Percentiles rank a stretch among this genome's conserved stretches.
These are phyloP conservation scores for Vicia villosa DNA, from an alignment of 306 rosid genomes.

Conservation along the genomic window DNA sequence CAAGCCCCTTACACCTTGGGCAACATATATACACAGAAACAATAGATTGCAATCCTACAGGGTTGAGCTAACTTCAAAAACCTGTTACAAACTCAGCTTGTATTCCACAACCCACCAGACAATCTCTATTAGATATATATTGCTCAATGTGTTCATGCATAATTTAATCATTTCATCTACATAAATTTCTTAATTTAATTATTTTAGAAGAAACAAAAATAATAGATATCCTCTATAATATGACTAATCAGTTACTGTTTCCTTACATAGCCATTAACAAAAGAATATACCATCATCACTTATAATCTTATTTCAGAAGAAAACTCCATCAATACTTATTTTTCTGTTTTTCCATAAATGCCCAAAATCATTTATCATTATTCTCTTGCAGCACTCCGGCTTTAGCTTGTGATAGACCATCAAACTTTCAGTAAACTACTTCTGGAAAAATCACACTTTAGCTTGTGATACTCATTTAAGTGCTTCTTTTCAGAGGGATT, in stretches of 20 bases:
- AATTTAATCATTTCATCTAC: neutral
- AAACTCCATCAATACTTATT: neutral
- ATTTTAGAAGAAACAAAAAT: constrained; percentile 5
- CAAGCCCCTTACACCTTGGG: neutral
- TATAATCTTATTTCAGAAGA: neutral
- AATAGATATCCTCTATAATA: neutral
- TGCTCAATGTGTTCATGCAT: constrained; percentile 1
- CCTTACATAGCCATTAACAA: neutral
- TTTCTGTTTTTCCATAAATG: neutral
- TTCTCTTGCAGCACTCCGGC: neutral
- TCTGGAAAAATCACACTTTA: neutral
- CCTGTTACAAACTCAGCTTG: neutral
- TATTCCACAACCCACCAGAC: neutral
- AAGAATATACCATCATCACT: neutral
- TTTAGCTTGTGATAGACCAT: neutral
- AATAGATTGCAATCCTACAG: neutral
- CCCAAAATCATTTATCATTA: neutral
- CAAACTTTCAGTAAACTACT: neutral
- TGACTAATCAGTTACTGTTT: neutral
- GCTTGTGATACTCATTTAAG: too few relatives aligned
- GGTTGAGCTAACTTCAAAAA: constrained; percentile 7
- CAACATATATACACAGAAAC: neutral
- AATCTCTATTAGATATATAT: neutral
- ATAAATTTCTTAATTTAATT: neutral
- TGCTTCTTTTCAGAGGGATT: constrained; percentile 81